Evolutionary conservation across 1,284 basidiomycete genomes (phyloP), one percentile per base, ranked within the genome.

Genomic region (Stygiomarasmius scandens): DNA sequence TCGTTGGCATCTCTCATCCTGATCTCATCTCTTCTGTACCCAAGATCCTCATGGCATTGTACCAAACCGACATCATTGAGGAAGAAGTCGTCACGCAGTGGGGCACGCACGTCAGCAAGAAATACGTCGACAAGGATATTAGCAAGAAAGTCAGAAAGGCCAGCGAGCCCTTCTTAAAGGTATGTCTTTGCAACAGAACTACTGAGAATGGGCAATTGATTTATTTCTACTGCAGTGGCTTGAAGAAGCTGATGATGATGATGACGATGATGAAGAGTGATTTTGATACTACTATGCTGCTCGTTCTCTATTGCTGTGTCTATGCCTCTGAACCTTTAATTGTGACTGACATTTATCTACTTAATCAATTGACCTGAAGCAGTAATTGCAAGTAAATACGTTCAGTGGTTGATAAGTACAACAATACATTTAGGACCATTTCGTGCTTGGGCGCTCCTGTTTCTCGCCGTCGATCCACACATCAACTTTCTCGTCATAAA

Each of bases 101-200:
- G 96, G 96, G 95, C 29, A 98, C 93, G 5, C 96, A 98, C 69
- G 95, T 97, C 66, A 93, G 90, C 76, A 97, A 94, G 82, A 98
- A 99, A 81, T 98, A 97, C 71, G 94, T 96, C 57, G 93, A 96
- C 76, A 95, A 93, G 77, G 95, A 98, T 25, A 90, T 84, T 44
- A 93, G 90, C 73, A 99, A 98, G 85, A 95, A 88, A 75, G 95
- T 99, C 56, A 84, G 96, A 65, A 95, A 96, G 79, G 94, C 93
- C 22, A 94, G 94, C 63, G 94, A 94, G 70, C 94, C 96, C 0
- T 98, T 99, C 82, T 77, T 99, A 69, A 94, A 92, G 82, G 80
- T 81, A 55, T 34, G 71, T 66, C 32, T 38, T 58, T 6, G 58
- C 24, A 24, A 29, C 51, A 16, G 50, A 5, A 11, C 22, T 34